Percentiles rank a stretch among this genome's conserved stretches.
phyloP scores from a whole-genome alignment of 2,329 filamentous ascomycete genomes.

The Hysterium pulicare region DNA sequence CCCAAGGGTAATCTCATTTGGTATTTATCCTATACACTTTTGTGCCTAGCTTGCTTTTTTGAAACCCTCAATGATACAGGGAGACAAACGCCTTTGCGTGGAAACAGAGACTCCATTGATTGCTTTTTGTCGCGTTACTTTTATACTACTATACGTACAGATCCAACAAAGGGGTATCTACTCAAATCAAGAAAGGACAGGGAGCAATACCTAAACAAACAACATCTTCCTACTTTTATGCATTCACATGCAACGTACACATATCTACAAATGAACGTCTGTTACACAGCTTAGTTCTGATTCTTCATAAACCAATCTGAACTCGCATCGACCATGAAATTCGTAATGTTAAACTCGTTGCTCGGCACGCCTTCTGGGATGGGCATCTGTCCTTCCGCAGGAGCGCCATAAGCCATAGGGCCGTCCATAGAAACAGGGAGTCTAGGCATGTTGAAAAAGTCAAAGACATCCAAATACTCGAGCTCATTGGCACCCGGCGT shows the following conservation, averaged over 20 bases:
- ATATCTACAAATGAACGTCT: no score
- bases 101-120: neutral
- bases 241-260: neutral
- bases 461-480: conserved; percentile 89
- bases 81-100: neutral
- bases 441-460: conserved; percentile 88
- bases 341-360: conserved; percentile 74
- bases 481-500: conserved; percentile 77
- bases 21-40: no score
- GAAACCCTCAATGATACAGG: neutral
- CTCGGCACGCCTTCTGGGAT: conserved; percentile 24
- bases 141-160: no score
- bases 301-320: conserved; percentile 70
- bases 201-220: neutral
- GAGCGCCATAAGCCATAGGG: conserved; percentile 21
- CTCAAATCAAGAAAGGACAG: neutral
- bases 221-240: neutral
- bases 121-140: neutral
- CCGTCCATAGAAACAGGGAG: conserved; percentile 49
- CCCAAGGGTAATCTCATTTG: no score
- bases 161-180: neutral
- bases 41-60: neutral
- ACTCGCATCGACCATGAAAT: conserved; percentile 71
- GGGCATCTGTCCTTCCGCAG: conserved; percentile 22
- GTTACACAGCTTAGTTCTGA: neutral